Base-by-base conservation (phyloP, 2,329 filamentous ascomycete genomes). In the Fonsecaea nubica region DNA sequence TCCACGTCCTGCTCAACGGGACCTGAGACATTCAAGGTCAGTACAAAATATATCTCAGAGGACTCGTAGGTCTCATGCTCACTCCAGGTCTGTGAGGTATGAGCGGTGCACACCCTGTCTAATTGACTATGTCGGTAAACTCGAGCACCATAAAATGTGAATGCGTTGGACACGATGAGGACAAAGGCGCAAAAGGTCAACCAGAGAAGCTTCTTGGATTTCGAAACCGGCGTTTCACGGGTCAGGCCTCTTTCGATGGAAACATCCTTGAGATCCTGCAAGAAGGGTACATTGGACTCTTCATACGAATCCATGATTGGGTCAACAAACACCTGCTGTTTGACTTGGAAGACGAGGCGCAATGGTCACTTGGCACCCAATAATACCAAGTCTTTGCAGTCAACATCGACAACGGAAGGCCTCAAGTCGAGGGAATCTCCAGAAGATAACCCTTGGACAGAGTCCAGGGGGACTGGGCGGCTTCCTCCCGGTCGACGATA, bases 101-200 rank as follows among this genome's bases (percentile, higher is more conserved):
- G 45, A 30, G 18, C 45, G 9, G 45, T 50, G 45, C 45, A 50
- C 21, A 50, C 45, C 45, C 21, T 50, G 45, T 50, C 45, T 50
- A 50, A 13, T 18, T 50, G 45, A 50, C 45, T 50, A 13, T 50
- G 45, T 12, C 45, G 45, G 10, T 50, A 50, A 21, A 50, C 45
- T 50, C 45, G 45, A 50, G 45, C 45, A 30, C 45, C 45, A 25
- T 50, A 50, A 50, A 50, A 50, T 18, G 45, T 50, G 45, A 50
- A 50, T 13, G 18, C 45, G 12, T 50, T 50, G 7, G 45, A 50
- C 5, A 50, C 45, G 21, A 50, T 10, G 21, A 50, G 45, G 5
- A 50, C 45, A 3, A 50, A 4, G 9, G 45, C 9, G 15, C 21
- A 50, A 50, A 50, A 50, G n/a, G 45, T 50, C 45, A 18, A 50